phyloP scores from a whole-genome alignment of 345 rosid species.

The Streptanthus diversifolius region DNA sequence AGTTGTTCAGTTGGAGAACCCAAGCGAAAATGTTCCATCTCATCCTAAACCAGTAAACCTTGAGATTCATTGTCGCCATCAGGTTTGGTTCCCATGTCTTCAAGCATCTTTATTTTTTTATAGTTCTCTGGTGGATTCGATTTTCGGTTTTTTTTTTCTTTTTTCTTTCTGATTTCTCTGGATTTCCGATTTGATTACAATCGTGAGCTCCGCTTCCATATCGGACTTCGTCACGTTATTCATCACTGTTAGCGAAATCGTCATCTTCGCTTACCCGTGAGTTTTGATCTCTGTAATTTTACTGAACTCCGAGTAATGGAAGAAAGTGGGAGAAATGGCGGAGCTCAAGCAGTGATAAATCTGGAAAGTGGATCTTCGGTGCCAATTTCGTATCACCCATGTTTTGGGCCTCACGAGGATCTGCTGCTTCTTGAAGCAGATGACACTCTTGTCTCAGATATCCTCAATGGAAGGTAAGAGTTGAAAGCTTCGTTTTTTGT shows the following conservation, averaged over 20 bases:
- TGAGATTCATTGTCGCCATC: background rate
- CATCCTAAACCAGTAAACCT: background rate
- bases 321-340: conserved; percentile 34
- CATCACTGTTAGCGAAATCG: background rate
- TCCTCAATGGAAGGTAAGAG: conserved; percentile 57
- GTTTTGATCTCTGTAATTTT: background rate
- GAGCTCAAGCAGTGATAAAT: conserved; percentile 58
- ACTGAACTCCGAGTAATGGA: conserved; percentile 25
- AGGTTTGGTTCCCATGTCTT: background rate
- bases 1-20: background rate
- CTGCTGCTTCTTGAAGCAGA: conserved; percentile 74
- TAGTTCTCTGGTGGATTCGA: background rate
- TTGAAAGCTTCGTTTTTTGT: background rate
- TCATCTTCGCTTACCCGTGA: background rate
- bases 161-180: background rate
- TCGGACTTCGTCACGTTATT: background rate
- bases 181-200: background rate
- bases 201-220: background rate
- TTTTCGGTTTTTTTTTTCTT: background rate
- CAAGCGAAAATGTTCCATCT: conserved; percentile 4
- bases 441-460: conserved; percentile 57
- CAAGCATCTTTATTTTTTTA: background rate
- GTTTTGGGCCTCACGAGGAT: conserved; percentile 67
- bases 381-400: conserved; percentile 60
- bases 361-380: conserved; percentile 50